These are phyloP conservation scores for Pterocarpus macrocarpus DNA, from an alignment of 306 rosid genomes.

Conservation along the genomic window DNA sequence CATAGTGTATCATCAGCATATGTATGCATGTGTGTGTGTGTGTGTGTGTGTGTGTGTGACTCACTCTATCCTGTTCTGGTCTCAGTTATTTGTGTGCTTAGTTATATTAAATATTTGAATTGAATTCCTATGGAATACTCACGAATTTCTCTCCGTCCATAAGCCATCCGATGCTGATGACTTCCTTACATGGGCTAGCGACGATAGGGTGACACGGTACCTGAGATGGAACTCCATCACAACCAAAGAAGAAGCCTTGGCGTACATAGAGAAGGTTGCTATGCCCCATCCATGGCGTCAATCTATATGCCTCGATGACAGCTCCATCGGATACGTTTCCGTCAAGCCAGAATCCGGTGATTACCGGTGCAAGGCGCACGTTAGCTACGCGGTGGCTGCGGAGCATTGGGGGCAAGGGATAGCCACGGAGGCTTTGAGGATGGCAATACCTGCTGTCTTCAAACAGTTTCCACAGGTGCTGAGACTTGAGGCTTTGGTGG, in stretches of 20 bases:
- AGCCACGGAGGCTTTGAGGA: conserved; percentile 53
- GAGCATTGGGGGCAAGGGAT: conserved; percentile 68
- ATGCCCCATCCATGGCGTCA: conserved; percentile 67
- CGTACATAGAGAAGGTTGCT: conserved; percentile 50
- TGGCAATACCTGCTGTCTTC: conserved; percentile 46
- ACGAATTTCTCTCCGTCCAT: conserved; percentile 35
- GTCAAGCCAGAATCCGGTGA: conserved; percentile 44
- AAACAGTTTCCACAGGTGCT: conserved; percentile 48
- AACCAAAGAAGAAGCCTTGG: conserved; percentile 55
- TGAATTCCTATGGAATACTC: conserved; percentile 36
- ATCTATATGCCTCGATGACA: conserved; percentile 49
- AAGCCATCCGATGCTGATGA: conserved; percentile 38
- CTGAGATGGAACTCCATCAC: conserved; percentile 49
- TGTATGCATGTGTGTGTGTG: too few relatives aligned
- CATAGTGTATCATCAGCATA: background rate
- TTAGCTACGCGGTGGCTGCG: conserved; percentile 57
- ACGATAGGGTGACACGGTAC: conserved; percentile 48
- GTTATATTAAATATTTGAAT: background rate
- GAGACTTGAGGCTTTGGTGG: conserved; percentile 67
- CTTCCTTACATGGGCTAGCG: conserved; percentile 51
- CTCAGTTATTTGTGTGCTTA: background rate
- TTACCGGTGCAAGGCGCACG: conserved; percentile 51
- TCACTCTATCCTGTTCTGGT: background rate
- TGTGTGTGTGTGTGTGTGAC: too few relatives aligned
- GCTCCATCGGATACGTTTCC: conserved; percentile 40